These are phyloP conservation scores for Globisporangium solare DNA, from an alignment of 352 stramenopile species.

Conservation along the genomic window DNA sequence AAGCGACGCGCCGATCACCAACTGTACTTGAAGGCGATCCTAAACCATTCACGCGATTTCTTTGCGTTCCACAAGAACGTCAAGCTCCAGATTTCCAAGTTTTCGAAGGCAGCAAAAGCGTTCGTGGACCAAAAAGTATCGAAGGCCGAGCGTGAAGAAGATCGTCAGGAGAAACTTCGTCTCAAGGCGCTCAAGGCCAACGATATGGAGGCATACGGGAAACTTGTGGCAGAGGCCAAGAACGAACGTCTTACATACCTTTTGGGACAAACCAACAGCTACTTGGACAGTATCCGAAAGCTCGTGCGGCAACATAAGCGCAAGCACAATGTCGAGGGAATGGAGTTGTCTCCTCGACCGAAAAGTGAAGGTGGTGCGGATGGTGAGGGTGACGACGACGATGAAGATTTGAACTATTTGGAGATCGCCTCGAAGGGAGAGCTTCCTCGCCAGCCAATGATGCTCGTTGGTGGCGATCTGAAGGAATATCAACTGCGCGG, in stretches of 20 bases:
- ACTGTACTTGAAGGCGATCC: slow-evolving; percentile 71
- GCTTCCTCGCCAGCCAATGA: slow-evolving; percentile 89
- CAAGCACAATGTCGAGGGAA: slow-evolving; percentile 60
- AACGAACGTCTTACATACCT: slow-evolving; percentile 97
- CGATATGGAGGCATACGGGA: slow-evolving; percentile 97
- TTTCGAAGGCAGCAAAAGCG: slow-evolving; percentile 61
- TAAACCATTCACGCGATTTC: slow-evolving; percentile 84
- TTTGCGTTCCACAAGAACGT: slow-evolving; percentile 86
- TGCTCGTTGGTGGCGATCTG: slow-evolving; percentile 94
- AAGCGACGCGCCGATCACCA: slow-evolving; percentile 72
- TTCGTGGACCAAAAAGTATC: slow-evolving; percentile 74
- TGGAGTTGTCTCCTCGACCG: slow-evolving; percentile 11
- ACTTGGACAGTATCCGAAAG: slow-evolving; percentile 94
- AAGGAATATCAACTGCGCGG: slow-evolving; percentile 98
- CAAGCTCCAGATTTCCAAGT: slow-evolving; percentile 67
- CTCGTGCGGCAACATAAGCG: slow-evolving; percentile 89
- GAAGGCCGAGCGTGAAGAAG: slow-evolving; percentile 81
- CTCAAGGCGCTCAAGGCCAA: slow-evolving; percentile 91
- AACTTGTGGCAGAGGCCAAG: slow-evolving; percentile 96
- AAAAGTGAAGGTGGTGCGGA: slow-evolving; percentile 11
- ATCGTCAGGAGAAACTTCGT: slow-evolving; percentile 84
- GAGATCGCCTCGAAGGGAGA: slow-evolving; percentile 82
- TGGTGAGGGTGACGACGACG: slow-evolving; percentile 30
- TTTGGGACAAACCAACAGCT: slow-evolving; percentile 95
- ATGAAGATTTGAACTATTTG: slow-evolving; percentile 84